Conservation (phyloP, 2,329 filamentous ascomycete species). For the Trichophyton benhamiae region DNA sequence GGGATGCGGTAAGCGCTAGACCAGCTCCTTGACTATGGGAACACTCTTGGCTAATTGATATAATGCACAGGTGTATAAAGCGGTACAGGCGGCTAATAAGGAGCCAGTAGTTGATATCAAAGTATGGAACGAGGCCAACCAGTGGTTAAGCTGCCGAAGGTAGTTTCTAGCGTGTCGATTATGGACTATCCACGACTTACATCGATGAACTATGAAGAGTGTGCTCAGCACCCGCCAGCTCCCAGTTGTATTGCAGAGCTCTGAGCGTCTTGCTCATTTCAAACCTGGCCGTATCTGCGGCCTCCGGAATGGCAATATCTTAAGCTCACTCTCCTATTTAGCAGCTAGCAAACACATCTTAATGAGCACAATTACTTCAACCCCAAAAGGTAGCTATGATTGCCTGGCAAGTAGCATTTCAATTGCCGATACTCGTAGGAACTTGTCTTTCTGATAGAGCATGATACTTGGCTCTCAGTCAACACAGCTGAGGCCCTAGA, state of each 20-base stretch:
- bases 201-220: neutral
- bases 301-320: neutral
- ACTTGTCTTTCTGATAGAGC: neutral
- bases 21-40: too few relatives aligned
- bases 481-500: neutral
- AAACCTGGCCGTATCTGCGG: neutral
- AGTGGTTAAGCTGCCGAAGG: conserved; percentile 41
- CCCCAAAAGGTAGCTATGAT: neutral
- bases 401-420: neutral
- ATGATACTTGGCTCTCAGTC: neutral
- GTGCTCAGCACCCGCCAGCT: neutral
- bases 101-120: conserved; percentile 40
- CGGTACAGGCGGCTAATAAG: conserved; percentile 43
- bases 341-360: neutral
- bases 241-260: neutral
- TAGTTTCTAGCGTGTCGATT: conserved; percentile 11
- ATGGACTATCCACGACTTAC: too few relatives aligned
- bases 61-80: conserved; percentile 42
- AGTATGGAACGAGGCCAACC: conserved; percentile 47
- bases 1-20: conserved; percentile 47
- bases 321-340: neutral
- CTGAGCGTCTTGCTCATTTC: neutral
- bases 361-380: neutral
- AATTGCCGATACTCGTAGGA: neutral
- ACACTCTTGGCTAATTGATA: conserved; percentile 7